A percentile compares a stretch with the other conserved stretches of the same genome.
phyloP scores from a whole-genome alignment of 305 asterid genomes.

The Stenogyne calaminthoides region DNA sequence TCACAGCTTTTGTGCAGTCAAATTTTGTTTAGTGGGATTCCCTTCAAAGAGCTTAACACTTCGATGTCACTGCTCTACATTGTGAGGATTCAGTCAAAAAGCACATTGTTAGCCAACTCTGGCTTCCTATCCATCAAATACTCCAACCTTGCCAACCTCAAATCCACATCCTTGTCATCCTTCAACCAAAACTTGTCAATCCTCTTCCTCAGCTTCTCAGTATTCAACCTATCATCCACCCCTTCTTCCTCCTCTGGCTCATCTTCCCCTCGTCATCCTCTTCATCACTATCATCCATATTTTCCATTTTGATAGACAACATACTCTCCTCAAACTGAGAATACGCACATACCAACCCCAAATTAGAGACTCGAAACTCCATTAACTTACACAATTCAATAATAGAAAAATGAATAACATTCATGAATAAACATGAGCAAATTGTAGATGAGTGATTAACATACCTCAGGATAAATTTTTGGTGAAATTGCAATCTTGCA shows the following conservation, averaged over 20 bases:
- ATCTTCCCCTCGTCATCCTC: constrained; percentile 48
- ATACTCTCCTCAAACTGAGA: constrained; percentile 93
- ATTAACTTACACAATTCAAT: neutral
- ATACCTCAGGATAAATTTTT: constrained; percentile 5
- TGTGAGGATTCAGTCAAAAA: constrained; percentile 94
- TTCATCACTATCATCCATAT: constrained; percentile 62
- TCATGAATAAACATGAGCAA: neutral
- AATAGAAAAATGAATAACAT: constrained; percentile 11
- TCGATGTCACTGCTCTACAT: constrained; percentile 98
- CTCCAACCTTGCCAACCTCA: constrained; percentile 89
- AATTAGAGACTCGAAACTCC: neutral
- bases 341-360: constrained; percentile 31
- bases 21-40: constrained; percentile 80
- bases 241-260: constrained; percentile 52
- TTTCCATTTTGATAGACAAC: constrained; percentile 76
- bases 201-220: constrained; percentile 68
- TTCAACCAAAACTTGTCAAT: constrained; percentile 68
- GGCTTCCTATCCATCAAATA: constrained; percentile 94
- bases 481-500: neutral
- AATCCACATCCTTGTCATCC: constrained; percentile 87
- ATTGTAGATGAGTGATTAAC: neutral
- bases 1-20: constrained; percentile 94
- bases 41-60: constrained; percentile 91
- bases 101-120: constrained; percentile 94
- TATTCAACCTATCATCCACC: constrained; percentile 62